Base-by-base conservation (phyloP, 139 green algal genomes). In the Auxenochlorella pyrenoidosa region DNA sequence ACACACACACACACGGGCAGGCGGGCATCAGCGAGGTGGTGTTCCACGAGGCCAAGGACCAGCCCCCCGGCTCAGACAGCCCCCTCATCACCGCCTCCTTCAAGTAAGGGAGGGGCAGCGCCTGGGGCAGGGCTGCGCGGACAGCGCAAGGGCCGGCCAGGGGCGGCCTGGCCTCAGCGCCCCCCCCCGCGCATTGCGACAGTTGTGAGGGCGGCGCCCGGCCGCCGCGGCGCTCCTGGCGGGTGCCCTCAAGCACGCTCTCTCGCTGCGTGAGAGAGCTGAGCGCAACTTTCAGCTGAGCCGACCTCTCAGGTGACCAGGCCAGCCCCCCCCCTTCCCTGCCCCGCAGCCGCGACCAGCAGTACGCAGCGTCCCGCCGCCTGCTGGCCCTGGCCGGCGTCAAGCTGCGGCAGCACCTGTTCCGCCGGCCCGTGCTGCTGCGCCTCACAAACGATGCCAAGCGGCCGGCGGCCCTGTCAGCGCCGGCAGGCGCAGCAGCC, bases 1-100 rank as follows among this genome's bases (percentile, higher is more conserved):
- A n/a, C n/a, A n/a, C n/a, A n/a, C n/a, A n/a, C n/a, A n/a, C 47
- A 54, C 47, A 6, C 47, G 6, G 47, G 63, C 97, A 99, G 65
- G 95, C 96, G 32, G 97, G 97, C 75, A 96, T 99, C 66, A 68
- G 51, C 19, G 96, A 99, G 93, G 94, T 99, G 1, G 91, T 99
- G 19, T 98, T 93, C 76, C 93, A 97, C 76, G 96, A 99, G 90
- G 95, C 95, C 54, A 92, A 90, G 80, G 80, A 65, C 22, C 36
- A 63, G 66, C 38, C 85, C 0, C 36, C 19, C 12, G 72, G 83
- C 34, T 65, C 73, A 41, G 43, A 78, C 72, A 51, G 16, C 18
- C 75, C 84, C 3, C 66, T 63, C 36, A 40, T 34, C 84, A 83
- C 26, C 1, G 58, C 24, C 32, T 51, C 41, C 75, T 88, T 88